Conservation (phyloP, 2,329 filamentous ascomycete species). For the Colletotrichum musicola region DNA sequence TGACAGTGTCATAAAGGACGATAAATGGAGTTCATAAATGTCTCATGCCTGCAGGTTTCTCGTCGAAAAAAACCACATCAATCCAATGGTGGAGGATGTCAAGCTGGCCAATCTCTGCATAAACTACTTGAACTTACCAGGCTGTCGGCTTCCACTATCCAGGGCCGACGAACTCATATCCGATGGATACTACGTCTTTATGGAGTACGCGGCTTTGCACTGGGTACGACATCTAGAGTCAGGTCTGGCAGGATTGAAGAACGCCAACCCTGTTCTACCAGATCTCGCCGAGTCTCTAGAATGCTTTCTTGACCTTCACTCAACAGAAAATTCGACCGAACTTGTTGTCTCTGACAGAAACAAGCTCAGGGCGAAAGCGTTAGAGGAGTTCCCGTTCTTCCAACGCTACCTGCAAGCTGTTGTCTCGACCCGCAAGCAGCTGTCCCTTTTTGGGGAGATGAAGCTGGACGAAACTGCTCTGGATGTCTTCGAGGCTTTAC, state of each 20-base stretch:
- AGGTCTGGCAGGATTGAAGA: neutral
- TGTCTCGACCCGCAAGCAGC: too few species aligned
- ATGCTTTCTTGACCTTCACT: neutral
- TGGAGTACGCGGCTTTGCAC: neutral
- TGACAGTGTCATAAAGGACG: neutral
- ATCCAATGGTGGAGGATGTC: neutral
- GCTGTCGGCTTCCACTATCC: neutral
- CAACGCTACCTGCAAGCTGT: too few species aligned
- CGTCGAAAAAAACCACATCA: neutral
- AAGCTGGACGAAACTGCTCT: too few species aligned
- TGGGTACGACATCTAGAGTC: neutral
- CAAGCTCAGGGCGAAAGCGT: too few species aligned
- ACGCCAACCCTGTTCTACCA: neutral
- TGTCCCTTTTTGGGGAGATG: too few species aligned
- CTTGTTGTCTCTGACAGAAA: too few species aligned
- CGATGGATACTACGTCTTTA: neutral
- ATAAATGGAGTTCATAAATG: neutral
- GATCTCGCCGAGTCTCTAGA: neutral
- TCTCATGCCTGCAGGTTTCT: neutral
- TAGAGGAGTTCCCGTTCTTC: too few species aligned
- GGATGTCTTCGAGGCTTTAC: too few species aligned
- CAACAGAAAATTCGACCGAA: neutral
- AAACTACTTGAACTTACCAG: neutral
- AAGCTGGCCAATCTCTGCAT: neutral
- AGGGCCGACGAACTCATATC: neutral